These are phyloP conservation scores for Clarireedia paspali DNA, from an alignment of 2,329 filamentous ascomycete species.

Conservation along the genomic window DNA sequence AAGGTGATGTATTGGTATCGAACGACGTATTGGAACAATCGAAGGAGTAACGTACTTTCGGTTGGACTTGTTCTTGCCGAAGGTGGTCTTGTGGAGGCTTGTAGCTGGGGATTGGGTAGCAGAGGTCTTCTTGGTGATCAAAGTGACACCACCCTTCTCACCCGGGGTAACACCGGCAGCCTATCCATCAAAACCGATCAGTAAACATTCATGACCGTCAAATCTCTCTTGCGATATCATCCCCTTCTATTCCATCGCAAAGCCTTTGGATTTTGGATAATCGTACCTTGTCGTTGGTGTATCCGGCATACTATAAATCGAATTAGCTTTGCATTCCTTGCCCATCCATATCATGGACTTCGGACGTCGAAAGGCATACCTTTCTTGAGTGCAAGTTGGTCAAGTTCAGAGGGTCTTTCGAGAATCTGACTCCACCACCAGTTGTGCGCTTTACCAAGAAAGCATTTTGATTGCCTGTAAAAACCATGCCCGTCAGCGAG, in stretches of 20 bases:
- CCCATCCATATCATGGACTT: neutral
- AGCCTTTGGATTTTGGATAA: neutral
- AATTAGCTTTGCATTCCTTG: conserved; percentile 7
- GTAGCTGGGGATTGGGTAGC: conserved; percentile 66
- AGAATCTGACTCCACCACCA: conserved; percentile 79
- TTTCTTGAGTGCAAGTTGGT: conserved; percentile 87
- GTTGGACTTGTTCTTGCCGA: conserved; percentile 63
- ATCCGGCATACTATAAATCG: conserved; percentile 70
- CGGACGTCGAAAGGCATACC: conserved; percentile 42
- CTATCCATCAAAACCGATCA: conserved; percentile 30
- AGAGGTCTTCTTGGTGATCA: conserved; percentile 78
- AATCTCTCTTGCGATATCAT: neutral
- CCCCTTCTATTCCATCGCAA: neutral
- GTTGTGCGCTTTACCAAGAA: conserved; percentile 86
- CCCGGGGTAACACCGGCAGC: conserved; percentile 71
- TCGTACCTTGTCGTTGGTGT: conserved; percentile 84
- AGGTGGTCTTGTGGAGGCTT: conserved; percentile 56
- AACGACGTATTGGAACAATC: neutral
- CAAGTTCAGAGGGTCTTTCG: conserved; percentile 89
- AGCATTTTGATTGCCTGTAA: conserved; percentile 73
- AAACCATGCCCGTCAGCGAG: conserved; percentile 7
- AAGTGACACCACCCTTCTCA: conserved; percentile 71
- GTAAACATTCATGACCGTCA: neutral
- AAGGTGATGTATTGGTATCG: neutral
- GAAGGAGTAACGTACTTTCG: conserved; percentile 60